Evolutionary conservation across 2,329 filamentous ascomycete genomes (phyloP), one percentile per base, ranked within the genome.

Genomic region (Apiospora malaysiana): DNA sequence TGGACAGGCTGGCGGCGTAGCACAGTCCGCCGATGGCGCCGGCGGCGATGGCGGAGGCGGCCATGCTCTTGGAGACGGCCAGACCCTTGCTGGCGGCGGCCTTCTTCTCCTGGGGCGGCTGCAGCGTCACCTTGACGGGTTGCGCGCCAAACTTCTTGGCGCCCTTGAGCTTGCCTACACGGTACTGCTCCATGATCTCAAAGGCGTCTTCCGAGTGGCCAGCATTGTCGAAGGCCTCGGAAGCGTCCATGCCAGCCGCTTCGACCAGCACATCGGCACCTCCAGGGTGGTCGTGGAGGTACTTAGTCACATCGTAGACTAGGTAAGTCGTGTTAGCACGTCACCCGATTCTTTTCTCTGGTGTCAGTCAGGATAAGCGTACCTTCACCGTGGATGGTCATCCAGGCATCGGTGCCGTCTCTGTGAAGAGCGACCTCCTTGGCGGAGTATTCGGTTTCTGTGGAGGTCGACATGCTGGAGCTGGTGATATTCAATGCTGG

Each of bases 221-320:
- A 47, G 94, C 93, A 77, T 95, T 92, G 82, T 96, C 93, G 77
- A 95, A 96, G 56, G 90, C 92, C 79, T 93, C 91, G 59, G 92
- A 93, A 66, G 92, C 91, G 82, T 96, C 93, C 75, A 91, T 90
- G 71, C 94, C 94, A 75, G 87, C 93, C 40, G 93, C 91, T 73
- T 95, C 93, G 71, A 93, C 85, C 51, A 96, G 85, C 72, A 95
- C 89, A 78, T 95, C 93, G 77, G 92, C 90, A 79, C 94, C 94
- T 76, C 93, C 93, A 69, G 90, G 90, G 72, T 91, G 90, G 70
- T 91, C 88, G 32, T 86, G 80, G 1, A 88, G 72, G 73, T 90
- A 91, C 59, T 85, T 83, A 1, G 89, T 86, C 14, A 90, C 80
- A 77, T 91, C 82, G 75, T 90, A 91, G 1, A 91, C 89, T 88